Conservation (phyloP, 805 yeast species). For the Ogataea siamensis region DNA sequence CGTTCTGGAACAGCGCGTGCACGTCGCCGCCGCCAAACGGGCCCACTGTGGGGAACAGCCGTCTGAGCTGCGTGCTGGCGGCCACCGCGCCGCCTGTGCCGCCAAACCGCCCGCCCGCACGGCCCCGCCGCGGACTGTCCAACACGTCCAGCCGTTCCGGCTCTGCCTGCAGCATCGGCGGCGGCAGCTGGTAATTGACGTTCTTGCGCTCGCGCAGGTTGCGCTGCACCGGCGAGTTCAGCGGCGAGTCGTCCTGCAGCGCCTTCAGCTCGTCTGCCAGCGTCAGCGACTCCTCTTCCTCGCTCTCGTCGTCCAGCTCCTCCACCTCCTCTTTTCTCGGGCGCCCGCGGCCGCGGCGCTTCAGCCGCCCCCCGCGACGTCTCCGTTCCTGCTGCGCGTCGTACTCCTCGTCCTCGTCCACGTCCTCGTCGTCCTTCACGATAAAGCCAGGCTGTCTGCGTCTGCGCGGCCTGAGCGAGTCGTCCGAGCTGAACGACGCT, state of each 20-base stretch:
- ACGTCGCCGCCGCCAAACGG: constrained; percentile 98
- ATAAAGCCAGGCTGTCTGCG: constrained; percentile 24
- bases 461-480: constrained; percentile 22
- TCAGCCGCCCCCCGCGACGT: constrained; percentile 9
- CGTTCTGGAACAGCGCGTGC: constrained; percentile 69
- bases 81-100: constrained; percentile 19
- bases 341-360: constrained; percentile 12
- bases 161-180: constrained; percentile 59
- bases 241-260: constrained; percentile 55
- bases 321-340: constrained; percentile 14
- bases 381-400: constrained; percentile 5
- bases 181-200: constrained; percentile 79
- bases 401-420: constrained; percentile 24
- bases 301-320: constrained; percentile 12
- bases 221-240: constrained; percentile 46
- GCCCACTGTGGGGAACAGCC: constrained; percentile 90
- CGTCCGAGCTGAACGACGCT: constrained; percentile 20
- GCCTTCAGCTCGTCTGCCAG: constrained; percentile 67
- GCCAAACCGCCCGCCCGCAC: constrained; percentile 27
- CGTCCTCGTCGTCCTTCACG: constrained; percentile 29
- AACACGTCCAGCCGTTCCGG: constrained; percentile 14
- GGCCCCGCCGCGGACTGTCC: constrained; percentile 12
- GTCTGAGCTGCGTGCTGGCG: constrained; percentile 46
- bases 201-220: constrained; percentile 65
- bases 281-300: constrained; percentile 32